Base-by-base conservation (phyloP, 1,139 yeast genomes). In the Scheffersomyces stambukii region DNA sequence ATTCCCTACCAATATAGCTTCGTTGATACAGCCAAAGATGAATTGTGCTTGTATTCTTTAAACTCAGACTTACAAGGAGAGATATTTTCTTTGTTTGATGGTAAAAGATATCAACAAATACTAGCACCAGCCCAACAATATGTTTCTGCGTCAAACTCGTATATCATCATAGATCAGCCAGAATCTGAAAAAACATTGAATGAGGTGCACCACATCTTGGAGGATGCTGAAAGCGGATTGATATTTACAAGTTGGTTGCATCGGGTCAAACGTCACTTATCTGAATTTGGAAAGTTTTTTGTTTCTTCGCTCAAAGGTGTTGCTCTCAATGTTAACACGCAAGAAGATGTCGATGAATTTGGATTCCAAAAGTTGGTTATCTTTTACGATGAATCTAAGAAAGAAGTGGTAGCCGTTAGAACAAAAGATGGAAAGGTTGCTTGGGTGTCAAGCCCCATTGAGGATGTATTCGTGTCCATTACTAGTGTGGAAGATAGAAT, bases 351-450 rank as follows among this genome's bases (percentile, higher is more conserved):
- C 11, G 20, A 23, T 8, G 12, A 21, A 14, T 52, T 51, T 37
- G 68, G 64, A 1, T 52, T 65, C 27, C 57, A 49, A 16, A 66
- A 65, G 34, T 38, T 59, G 15, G 38, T 66, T 19, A 48, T 66
- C 0, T 57, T 50, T 32, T 45, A 39, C 20, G 64, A 62, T 36
- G 42, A 44, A 5, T 34, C 31, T 4, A 36, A 36, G n/a, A 29
- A 37, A 1, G 30, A 34, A 1, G 37, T 65, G 5, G 49, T 54
- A 2, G 70, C 69, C 2, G 32, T 57, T 9, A 56, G 60, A 23
- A 46, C 70, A 0, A 50, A 45, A 13, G 37, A 49, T 30, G 68
- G 67, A 1, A 35, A 31, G 2, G 16, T 42, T 2, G 40, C 46
- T 5, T 65, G 72, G 72, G 35, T 33, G 11, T 33, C 43, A 3